Evolutionary conservation across 1,284 basidiomycete genomes (phyloP), one percentile per base, ranked within the genome.

Genomic region (Prillingera fragicola): DNA sequence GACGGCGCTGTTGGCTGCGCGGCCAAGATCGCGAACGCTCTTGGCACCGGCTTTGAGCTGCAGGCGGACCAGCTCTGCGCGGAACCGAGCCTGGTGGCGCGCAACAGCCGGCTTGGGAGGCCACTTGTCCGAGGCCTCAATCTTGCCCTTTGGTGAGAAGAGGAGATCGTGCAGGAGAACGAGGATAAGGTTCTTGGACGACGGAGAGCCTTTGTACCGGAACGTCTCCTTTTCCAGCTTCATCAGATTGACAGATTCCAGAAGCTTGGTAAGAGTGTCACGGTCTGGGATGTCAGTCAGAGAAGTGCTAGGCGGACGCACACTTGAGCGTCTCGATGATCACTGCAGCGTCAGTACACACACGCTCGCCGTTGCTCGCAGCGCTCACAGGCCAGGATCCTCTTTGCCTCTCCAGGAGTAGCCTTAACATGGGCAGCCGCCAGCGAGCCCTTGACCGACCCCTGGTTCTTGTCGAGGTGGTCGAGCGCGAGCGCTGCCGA

Each of bases 311-410:
- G 26, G 38, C 3, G 29, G 13, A 52, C 56, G 74, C 70, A 92
- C 90, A 92, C 77, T 92, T 92, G 35, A 95, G 73, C 1, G 88
- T 91, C 73, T 92, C 87, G 41, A 94, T 90, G 26, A 92, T 80
- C 25, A 91, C 78, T 40, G 83, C 83, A 17, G 25, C 21, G 32
- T 38, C 21, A 42, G 29, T 26, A 22, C 19, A 13, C 21, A 8
- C 9, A 17, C n/a, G 19, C 23, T 4, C 21, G 28, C 14, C 8
- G 19, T 1, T 21, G 37, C 32, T 13, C 14, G 26, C 32, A 15
- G 17, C 40, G 60, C 71, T 57, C 62, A 71, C 62, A 60, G 37
- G 67, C 73, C 38, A 62, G 59, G 23, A 65, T 61, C 44, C 85
- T 77, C 67, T 86, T 89, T 62, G 86, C 79, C 58, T 82, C 80